A percentile compares a stretch with the other conserved stretches of the same genome.
Evolutionary conservation across 768 basidiomycete species (phyloP).

Genomic region (Gyrodon lividus): DNA sequence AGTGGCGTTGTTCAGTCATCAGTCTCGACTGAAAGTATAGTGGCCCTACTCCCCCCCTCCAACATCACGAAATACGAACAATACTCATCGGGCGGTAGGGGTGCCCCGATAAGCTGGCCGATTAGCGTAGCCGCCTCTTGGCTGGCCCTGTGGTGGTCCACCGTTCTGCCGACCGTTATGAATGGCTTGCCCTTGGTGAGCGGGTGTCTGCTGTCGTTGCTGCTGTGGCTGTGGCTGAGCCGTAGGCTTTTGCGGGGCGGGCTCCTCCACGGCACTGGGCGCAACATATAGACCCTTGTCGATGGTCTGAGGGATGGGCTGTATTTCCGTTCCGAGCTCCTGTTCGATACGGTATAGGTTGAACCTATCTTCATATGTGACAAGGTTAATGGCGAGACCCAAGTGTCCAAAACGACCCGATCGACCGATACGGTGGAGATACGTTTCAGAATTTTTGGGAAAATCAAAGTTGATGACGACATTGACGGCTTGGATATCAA

Average conservation of each 20-base stretch:
- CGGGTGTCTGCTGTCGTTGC: slow-evolving; percentile 25
- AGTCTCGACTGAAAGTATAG: slow-evolving; percentile 13
- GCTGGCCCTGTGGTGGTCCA: slow-evolving; percentile 21
- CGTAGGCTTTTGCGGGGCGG: slow-evolving; percentile 42
- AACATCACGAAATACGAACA: neutral
- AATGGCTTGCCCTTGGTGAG: slow-evolving; percentile 22
- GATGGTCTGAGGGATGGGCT: slow-evolving; percentile 88
- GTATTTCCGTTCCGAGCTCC: slow-evolving; percentile 97
- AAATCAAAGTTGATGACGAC: slow-evolving; percentile 99
- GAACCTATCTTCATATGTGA: slow-evolving; percentile 97
- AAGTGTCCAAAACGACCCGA: slow-evolving; percentile 97
- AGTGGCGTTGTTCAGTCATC: slow-evolving; percentile 10
- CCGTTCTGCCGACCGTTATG: slow-evolving; percentile 33
- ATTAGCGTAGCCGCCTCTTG: slow-evolving; percentile 22
- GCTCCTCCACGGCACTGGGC: slow-evolving; percentile 50
- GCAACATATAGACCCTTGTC: slow-evolving; percentile 94
- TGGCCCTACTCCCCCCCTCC: slow-evolving; percentile 4
- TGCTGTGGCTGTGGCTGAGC: slow-evolving; percentile 35
- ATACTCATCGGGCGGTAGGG: slow-evolving; percentile 28
- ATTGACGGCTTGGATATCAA: slow-evolving; percentile 99
- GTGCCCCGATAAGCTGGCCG: slow-evolving; percentile 29
- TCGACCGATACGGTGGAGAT: slow-evolving; percentile 97
- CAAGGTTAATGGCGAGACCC: slow-evolving; percentile 95
- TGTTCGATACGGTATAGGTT: slow-evolving; percentile 98
- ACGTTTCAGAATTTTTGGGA: slow-evolving; percentile 98